A percentile compares a stretch with the other conserved stretches of the same genome.
Conservation (phyloP, 2,329 filamentous ascomycete genomes). For the Paracorniculantispora psalliotae region DNA sequence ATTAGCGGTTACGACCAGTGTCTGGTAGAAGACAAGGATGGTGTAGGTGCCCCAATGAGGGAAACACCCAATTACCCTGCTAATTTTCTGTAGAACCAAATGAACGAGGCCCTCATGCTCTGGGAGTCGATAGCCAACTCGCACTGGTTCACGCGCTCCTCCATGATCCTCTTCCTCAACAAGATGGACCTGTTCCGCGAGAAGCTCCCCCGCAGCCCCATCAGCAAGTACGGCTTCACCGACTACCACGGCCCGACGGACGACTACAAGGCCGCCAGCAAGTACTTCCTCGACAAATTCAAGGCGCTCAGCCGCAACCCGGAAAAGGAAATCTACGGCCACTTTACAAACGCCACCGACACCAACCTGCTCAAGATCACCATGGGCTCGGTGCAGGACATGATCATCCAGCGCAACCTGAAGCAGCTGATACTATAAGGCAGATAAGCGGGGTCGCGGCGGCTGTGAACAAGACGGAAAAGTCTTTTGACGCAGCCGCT, state of each 20-base stretch:
- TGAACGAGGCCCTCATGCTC: constrained; percentile 83
- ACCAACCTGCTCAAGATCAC: constrained; percentile 79
- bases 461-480: not conserved
- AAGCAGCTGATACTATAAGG: constrained; percentile 67
- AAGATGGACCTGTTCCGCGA: constrained; percentile 83
- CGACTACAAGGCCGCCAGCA: constrained; percentile 69
- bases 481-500: not conserved
- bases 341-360: constrained; percentile 59
- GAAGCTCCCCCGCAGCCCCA: constrained; percentile 66
- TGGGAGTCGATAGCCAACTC: constrained; percentile 84
- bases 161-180: constrained; percentile 80
- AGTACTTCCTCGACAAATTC: constrained; percentile 81
- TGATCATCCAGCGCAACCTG: constrained; percentile 80
- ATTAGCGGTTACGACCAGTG: constrained; percentile 97
- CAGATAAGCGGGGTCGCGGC: not conserved
- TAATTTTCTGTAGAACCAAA: constrained; percentile 64
- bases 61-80: not conserved
- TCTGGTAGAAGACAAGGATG: constrained; percentile 91
- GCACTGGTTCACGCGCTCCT: constrained; percentile 78
- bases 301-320: constrained; percentile 66
- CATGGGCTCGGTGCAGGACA: constrained; percentile 81
- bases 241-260: constrained; percentile 69
- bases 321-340: constrained; percentile 59
- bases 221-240: constrained; percentile 69
- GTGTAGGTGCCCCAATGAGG: constrained; percentile 54